Evolutionary conservation across 352 stramenopile genomes (phyloP), one percentile per base, ranked within the genome.

Genomic region (Phytophthora hybrid): DNA sequence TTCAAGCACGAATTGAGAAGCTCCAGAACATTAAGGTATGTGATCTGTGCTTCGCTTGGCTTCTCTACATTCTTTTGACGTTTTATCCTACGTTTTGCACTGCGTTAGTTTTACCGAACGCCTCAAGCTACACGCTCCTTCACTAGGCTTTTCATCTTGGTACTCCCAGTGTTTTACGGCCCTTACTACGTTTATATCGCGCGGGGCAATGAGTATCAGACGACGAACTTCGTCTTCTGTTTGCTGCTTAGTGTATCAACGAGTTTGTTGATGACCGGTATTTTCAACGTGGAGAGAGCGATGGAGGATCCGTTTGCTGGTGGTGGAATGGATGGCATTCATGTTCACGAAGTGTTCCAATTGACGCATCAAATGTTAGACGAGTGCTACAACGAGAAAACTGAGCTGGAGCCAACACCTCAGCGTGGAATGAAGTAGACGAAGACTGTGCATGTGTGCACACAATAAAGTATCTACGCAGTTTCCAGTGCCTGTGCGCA

Each of bases 171-270:
- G 57, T 97, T 97, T 71, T 94, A 94, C 59, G 90, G 90, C 1
- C 90, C 90, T 5, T 97, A 97, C 82, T 97, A 94, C 74, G 89
- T 94, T 37, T 95, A 86, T 59, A 79, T 95, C 46, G 85, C 88
- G 52, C 77, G 80, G 47, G 88, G 84, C 9, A 77, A 82, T 66
- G 62, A 86, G 41, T 74, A 71, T 34, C 79, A 91, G 59, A 71
- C 81, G 55, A 87, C 81, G 32, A 94, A 85, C 67, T 95, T 95
- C 71, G 85, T 67, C 13, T 96, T 97, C 60, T 93, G 85, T 53
- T 79, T 97, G 16, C 32, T 82, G 37, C 78, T 96, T 9, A 93
- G 86, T 69, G 74, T 90, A 26, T 78, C 93, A 19, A 97, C 90
- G 51, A 96, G 88, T 51, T 76, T 97, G 34, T 77, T 89, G 44